Evolutionary conservation across 2,329 filamentous ascomycete genomes (phyloP).

Genomic region (Sporothrix pallida): DNA sequence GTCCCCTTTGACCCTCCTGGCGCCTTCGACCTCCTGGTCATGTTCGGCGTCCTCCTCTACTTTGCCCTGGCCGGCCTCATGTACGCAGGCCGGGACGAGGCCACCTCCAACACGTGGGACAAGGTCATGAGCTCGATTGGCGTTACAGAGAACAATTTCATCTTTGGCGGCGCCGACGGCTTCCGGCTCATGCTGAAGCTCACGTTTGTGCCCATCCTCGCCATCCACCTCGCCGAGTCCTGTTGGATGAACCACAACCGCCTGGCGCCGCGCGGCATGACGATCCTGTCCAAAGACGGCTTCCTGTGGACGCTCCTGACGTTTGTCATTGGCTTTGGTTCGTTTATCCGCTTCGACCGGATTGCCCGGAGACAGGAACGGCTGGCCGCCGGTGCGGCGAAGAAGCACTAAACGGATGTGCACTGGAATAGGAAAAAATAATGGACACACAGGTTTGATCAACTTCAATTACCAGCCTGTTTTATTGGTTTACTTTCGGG

Average conservation of each 20-base stretch:
- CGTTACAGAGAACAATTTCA: not conserved
- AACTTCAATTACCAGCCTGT: too few species aligned
- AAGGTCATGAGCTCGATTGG: constrained; percentile 27
- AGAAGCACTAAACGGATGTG: constrained; percentile 18
- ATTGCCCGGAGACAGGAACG: constrained; percentile 24
- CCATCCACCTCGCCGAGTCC: constrained; percentile 70
- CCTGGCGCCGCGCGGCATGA: constrained; percentile 56
- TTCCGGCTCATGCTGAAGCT: constrained; percentile 64
- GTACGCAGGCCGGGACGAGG: constrained; percentile 55
- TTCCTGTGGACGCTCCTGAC: constrained; percentile 59
- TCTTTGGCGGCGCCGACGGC: constrained; percentile 49
- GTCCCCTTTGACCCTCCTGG: constrained; percentile 49
- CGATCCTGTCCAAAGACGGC: constrained; percentile 56
- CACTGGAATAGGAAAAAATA: not conserved
- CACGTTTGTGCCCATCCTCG: constrained; percentile 64
- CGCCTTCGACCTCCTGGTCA: constrained; percentile 53
- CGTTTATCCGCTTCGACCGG: constrained; percentile 59
- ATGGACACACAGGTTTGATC: not conserved
- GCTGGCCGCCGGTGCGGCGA: constrained; percentile 8
- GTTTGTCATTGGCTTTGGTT: constrained; percentile 60
- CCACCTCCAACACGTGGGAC: constrained; percentile 56
- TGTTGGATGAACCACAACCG: constrained; percentile 56
- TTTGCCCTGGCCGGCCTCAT: constrained; percentile 58
- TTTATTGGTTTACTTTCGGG: not conserved
- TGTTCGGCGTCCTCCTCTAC: constrained; percentile 61